phyloP scores from a whole-genome alignment of 2,329 filamentous ascomycete genomes.

The Talaromyces rugulosus region DNA sequence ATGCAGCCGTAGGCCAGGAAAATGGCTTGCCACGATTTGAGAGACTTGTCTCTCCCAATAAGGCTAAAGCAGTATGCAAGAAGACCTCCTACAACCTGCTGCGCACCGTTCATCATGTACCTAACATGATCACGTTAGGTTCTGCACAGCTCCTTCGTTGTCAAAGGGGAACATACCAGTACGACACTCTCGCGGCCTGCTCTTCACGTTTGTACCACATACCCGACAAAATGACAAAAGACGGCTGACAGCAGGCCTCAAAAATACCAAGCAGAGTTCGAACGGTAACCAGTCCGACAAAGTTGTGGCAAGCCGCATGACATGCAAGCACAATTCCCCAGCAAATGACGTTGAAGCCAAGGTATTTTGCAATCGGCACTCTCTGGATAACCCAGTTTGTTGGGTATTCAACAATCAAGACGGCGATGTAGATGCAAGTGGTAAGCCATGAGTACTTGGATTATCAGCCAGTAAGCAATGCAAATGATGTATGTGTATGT shows the following conservation, averaged over 20 bases:
- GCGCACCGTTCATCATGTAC: constrained; percentile 72
- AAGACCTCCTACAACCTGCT: constrained; percentile 68
- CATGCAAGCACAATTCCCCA: constrained; percentile 61
- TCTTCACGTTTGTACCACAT: constrained; percentile 71
- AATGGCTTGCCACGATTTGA: constrained; percentile 65
- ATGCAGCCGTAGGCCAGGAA: constrained; percentile 64
- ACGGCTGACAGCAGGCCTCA: constrained; percentile 65
- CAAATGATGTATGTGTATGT: background rate
- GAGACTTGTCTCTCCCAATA: constrained; percentile 46
- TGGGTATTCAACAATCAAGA: constrained; percentile 68
- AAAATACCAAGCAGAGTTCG: constrained; percentile 67
- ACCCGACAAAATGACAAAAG: constrained; percentile 61
- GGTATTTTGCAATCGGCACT: constrained; percentile 64
- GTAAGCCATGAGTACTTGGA: constrained; percentile 66
- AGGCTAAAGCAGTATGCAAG: constrained; percentile 55
- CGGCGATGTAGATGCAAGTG: constrained; percentile 69
- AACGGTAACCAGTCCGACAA: constrained; percentile 55
- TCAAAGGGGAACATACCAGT: constrained; percentile 49
- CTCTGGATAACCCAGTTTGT: constrained; percentile 62
- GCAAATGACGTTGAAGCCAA: constrained; percentile 58
- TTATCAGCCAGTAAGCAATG: background rate
- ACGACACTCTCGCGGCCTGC: constrained; percentile 62
- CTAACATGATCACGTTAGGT: constrained; percentile 19
- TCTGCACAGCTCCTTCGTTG: background rate
- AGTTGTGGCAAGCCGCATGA: constrained; percentile 59